Evolutionary conservation across 1,139 yeast genomes (phyloP).

Genomic region (Hansenula anomala): DNA sequence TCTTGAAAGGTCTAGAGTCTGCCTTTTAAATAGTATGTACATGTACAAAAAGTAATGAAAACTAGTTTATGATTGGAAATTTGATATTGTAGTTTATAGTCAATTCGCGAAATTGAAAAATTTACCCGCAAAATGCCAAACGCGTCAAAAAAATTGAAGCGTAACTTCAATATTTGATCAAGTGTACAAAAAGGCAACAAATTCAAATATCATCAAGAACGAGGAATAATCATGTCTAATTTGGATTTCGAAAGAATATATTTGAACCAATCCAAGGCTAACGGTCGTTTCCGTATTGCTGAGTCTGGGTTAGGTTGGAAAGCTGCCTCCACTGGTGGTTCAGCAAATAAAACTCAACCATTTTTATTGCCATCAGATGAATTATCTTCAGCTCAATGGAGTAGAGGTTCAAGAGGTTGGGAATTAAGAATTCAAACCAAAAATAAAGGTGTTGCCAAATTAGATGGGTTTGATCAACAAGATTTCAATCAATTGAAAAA

Average conservation of each 20-base stretch:
- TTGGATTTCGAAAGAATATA: constrained; percentile 78
- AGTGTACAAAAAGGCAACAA: no score
- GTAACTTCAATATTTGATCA: no score
- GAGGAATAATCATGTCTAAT: constrained; percentile 9
- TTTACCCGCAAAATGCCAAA: not conserved
- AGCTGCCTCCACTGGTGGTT: constrained; percentile 54
- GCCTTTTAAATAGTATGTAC: constrained; percentile 16
- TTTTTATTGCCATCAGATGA: constrained; percentile 84
- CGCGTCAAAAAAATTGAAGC: constrained; percentile 1
- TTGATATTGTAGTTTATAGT: not conserved
- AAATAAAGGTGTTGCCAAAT: constrained; percentile 76
- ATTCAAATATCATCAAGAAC: no score
- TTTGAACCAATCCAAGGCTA: constrained; percentile 75
- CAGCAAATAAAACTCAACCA: constrained; percentile 60
- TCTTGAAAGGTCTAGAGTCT: constrained; percentile 46
- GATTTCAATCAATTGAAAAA: constrained; percentile 79
- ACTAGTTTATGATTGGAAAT: no score
- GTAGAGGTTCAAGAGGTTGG: constrained; percentile 88
- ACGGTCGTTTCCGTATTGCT: constrained; percentile 92
- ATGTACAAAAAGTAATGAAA: not conserved
- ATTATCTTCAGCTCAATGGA: constrained; percentile 79
- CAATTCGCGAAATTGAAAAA: not conserved
- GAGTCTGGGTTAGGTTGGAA: constrained; percentile 98
- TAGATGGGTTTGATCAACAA: constrained; percentile 87
- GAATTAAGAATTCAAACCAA: constrained; percentile 87